Percentiles rank a stretch among this genome's conserved stretches.
These are phyloP conservation scores for Penicillium hesseltinei DNA, from an alignment of 2,329 filamentous ascomycete genomes.

Conservation along the genomic window DNA sequence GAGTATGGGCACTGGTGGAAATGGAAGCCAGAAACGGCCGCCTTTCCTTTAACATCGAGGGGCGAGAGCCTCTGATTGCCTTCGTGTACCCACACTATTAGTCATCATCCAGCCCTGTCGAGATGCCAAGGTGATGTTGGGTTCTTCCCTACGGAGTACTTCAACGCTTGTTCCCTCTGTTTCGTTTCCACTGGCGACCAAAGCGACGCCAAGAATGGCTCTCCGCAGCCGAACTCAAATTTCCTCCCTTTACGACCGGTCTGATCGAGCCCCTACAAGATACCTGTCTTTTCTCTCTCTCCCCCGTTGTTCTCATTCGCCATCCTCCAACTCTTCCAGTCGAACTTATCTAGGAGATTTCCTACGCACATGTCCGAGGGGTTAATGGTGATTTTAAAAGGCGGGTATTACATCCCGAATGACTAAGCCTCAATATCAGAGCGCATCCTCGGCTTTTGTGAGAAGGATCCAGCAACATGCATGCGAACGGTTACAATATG, in stretches of 20 bases:
- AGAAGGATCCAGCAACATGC: not conserved
- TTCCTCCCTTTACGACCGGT: not conserved
- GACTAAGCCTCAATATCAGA: not conserved
- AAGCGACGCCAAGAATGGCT: too few relatives aligned
- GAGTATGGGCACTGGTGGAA: not conserved
- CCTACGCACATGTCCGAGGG: not conserved
- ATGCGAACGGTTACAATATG: not conserved
- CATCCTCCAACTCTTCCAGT: not conserved
- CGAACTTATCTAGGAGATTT: not conserved
- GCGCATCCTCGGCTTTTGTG: not conserved
- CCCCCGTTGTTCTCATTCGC: not conserved
- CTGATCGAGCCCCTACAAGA: not conserved
- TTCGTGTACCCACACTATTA: not conserved
- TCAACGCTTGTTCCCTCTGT: not conserved
- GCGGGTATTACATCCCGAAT: not conserved
- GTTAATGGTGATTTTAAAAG: not conserved
- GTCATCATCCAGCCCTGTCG: not conserved
- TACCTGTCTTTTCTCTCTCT: not conserved
- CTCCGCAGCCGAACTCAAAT: too few relatives aligned
- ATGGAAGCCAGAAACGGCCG: not conserved
- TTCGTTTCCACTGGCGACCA: too few relatives aligned
- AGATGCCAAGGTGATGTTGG: too few relatives aligned
- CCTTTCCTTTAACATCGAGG: not conserved
- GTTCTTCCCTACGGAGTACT: not conserved
- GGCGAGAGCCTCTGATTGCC: too few relatives aligned